Conservation (phyloP, 139 green algal genomes). For the Haematococcus sp. region DNA sequence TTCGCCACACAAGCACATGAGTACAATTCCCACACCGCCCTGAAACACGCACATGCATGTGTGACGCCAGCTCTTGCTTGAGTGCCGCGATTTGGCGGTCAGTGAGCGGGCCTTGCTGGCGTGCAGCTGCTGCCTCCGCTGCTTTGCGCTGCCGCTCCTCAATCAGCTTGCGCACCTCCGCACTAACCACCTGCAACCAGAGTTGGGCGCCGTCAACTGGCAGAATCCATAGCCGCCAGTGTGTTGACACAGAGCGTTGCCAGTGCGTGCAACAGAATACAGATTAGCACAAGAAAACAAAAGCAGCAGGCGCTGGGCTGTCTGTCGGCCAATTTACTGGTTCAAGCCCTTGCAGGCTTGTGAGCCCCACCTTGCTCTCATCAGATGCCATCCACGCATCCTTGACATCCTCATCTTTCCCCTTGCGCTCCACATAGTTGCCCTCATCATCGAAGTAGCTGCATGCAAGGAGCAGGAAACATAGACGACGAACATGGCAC, state of each 20-base stretch:
- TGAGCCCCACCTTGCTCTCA: conserved; percentile 42
- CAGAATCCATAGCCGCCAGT: too few species aligned
- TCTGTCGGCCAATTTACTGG: too few species aligned
- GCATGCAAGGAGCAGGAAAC: not conserved
- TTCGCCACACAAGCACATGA: too few species aligned
- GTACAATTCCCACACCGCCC: too few species aligned
- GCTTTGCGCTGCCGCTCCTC: conserved; percentile 22
- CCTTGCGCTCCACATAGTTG: conserved; percentile 67
- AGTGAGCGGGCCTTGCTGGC: conserved; percentile 36
- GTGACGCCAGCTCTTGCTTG: not conserved
- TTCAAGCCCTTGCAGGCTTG: too few species aligned
- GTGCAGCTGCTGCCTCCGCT: conserved; percentile 14
- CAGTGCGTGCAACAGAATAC: too few species aligned
- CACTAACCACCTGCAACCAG: conserved; percentile 38
- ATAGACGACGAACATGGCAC: too few species aligned
- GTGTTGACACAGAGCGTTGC: too few species aligned
- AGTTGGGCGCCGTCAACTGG: too few species aligned
- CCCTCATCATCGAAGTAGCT: conserved; percentile 73
- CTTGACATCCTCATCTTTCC: conserved; percentile 39
- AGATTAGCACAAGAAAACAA: too few species aligned
- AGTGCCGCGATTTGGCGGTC: conserved; percentile 50
- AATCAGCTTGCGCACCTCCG: conserved; percentile 32
- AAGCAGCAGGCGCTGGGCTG: too few species aligned
- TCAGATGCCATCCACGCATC: conserved; percentile 68
- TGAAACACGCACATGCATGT: conserved; percentile 10